These are phyloP conservation scores for Seiridium cupressi DNA, from an alignment of 2,329 filamentous ascomycete species.

Conservation along the genomic window DNA sequence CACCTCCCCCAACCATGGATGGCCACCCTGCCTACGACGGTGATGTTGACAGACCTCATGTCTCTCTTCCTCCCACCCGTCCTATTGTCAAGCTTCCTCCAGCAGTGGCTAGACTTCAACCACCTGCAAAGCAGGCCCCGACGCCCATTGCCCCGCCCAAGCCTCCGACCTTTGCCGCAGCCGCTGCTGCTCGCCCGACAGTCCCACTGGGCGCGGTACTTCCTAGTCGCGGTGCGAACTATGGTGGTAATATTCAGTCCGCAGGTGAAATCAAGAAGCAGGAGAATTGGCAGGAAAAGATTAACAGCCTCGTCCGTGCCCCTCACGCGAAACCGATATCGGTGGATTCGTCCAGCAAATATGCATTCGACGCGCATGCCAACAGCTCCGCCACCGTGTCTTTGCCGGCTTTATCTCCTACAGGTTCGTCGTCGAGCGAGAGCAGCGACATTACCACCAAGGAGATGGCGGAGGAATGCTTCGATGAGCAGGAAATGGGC, in stretches of 20 bases:
- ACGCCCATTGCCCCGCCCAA: conserved; percentile 27
- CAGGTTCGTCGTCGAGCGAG: conserved; percentile 29
- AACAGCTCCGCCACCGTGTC: conserved; percentile 66
- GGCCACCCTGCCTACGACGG: conserved; percentile 73
- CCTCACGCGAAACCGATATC: conserved; percentile 54
- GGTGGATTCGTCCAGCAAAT: conserved; percentile 67
- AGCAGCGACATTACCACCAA: conserved; percentile 55
- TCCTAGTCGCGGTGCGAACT: conserved; percentile 19
- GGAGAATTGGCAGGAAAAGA: conserved; percentile 74
- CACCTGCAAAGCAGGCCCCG: conserved; percentile 41
- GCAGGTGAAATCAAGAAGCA: conserved; percentile 28
- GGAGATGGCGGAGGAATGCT: conserved; percentile 75
- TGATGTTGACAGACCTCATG: conserved; percentile 62
- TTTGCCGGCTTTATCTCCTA: conserved; percentile 48
- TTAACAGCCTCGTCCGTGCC: conserved; percentile 73
- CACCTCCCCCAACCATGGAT: conserved; percentile 68
- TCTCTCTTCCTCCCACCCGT: conserved; percentile 66
- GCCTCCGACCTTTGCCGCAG: conserved; percentile 44
- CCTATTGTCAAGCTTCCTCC: conserved; percentile 83
- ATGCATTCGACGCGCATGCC: conserved; percentile 52
- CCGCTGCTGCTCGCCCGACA: conserved; percentile 24
- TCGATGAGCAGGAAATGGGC: conserved; percentile 78
- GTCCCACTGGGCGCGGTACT: conserved; percentile 14
- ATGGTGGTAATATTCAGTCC: conserved; percentile 22
- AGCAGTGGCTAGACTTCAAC: conserved; percentile 74